A percentile compares a stretch with the other conserved stretches of the same genome.
These are phyloP conservation scores for Rubroshorea leprosula DNA, from an alignment of 345 rosid species.

Conservation along the genomic window DNA sequence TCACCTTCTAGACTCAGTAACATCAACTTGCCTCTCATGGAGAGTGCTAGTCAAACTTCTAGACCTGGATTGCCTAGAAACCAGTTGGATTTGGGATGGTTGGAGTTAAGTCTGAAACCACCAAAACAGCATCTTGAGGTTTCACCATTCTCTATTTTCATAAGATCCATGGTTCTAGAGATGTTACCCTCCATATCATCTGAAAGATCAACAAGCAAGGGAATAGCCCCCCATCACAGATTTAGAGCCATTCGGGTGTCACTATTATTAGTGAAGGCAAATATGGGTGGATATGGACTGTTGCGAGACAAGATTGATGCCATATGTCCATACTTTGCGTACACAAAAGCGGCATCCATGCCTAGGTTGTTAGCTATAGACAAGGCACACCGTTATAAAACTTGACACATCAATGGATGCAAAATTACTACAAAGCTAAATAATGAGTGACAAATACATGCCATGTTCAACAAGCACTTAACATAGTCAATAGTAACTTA, in stretches of 20 bases:
- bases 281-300: conserved; percentile 67
- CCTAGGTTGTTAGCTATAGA: conserved; percentile 56
- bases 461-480: too few species aligned
- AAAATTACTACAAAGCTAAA: too few species aligned
- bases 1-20: too few species aligned
- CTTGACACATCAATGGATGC: background rate
- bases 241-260: conserved; percentile 52
- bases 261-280: conserved; percentile 45
- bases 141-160: conserved; percentile 44
- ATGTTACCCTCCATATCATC: conserved; percentile 58
- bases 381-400: conserved; percentile 4
- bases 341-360: conserved; percentile 62
- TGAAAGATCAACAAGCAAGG: conserved; percentile 35
- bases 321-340: conserved; percentile 63
- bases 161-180: conserved; percentile 32
- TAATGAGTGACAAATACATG: too few species aligned
- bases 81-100: conserved; percentile 25
- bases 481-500: too few species aligned
- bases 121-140: conserved; percentile 39
- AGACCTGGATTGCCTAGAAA: conserved; percentile 52
- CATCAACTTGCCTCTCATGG: too few species aligned
- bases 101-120: conserved; percentile 53
- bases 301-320: conserved; percentile 64
- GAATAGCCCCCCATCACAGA: conserved; percentile 68
- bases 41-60: conserved; percentile 31